Percentiles rank a stretch among this genome's conserved stretches.
Conservation (phyloP, 2,329 filamentous ascomycete species). For the Xylaria sp. region DNA sequence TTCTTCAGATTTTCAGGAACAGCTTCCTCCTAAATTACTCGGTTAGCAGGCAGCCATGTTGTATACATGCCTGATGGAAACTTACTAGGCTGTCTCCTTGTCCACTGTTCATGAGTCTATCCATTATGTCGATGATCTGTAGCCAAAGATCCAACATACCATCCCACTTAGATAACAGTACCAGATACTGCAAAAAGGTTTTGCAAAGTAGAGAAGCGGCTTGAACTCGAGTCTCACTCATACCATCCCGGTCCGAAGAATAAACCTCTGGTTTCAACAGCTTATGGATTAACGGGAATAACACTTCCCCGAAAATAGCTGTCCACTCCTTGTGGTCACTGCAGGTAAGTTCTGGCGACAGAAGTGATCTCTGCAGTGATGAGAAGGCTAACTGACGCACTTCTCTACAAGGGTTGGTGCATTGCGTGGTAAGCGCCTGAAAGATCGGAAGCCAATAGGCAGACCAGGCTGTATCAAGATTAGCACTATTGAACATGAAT, state of each 20-base stretch:
- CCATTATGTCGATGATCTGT: slow-evolving; percentile 91
- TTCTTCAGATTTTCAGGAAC: slow-evolving; percentile 97
- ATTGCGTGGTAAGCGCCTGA: slow-evolving; percentile 84
- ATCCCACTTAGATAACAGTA: slow-evolving; percentile 81
- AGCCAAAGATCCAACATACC: slow-evolving; percentile 93
- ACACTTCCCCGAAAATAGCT: slow-evolving; percentile 89
- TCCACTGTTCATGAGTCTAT: slow-evolving; percentile 93
- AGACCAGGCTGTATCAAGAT: slow-evolving; percentile 76
- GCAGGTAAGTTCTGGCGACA: slow-evolving; percentile 84
- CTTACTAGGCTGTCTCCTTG: slow-evolving; percentile 86
- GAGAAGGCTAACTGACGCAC: slow-evolving; percentile 88
- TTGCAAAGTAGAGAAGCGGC: slow-evolving; percentile 91
- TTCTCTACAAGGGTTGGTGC: slow-evolving; percentile 91
- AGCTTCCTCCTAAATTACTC: slow-evolving; percentile 75
- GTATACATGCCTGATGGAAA: slow-evolving; percentile 31
- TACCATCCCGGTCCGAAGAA: slow-evolving; percentile 85
- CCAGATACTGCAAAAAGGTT: slow-evolving; percentile 92
- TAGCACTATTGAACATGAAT: slow-evolving; percentile 27
- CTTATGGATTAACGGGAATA: slow-evolving; percentile 87
- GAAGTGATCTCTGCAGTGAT: slow-evolving; percentile 81
- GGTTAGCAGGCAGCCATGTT: slow-evolving; percentile 14
- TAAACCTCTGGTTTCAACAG: slow-evolving; percentile 95
- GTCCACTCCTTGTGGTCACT: slow-evolving; percentile 90
- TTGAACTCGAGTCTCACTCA: slow-evolving; percentile 94
- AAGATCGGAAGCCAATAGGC: slow-evolving; percentile 98